Evolutionary conservation across 164 flowering plant genomes (phyloP), one percentile per base, ranked within the genome.

Genomic region (Litsea cubeba): DNA sequence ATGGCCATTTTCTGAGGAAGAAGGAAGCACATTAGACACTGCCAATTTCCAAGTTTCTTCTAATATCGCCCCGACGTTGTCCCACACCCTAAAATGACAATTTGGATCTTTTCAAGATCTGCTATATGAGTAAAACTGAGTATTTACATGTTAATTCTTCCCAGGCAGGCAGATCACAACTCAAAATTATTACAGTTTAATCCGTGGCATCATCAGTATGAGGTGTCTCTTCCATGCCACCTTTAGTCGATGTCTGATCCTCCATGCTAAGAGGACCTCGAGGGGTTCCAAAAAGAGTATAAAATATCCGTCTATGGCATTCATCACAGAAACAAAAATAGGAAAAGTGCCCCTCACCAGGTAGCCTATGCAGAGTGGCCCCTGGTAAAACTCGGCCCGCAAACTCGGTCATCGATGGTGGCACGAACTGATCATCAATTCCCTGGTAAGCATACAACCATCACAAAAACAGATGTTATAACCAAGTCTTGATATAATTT

Each of bases 331-430:
- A 86, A 75, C 71, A 89, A 83, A 87, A 90, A 81, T 84, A 93
- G 1, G 99, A 90, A 79, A 87, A 95, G 80, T 95, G 99, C 24
- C 99, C 99, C 79, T 91, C 96, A 35, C 83, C 81, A 10, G 87
- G 88, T 54, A 93, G 89, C 80, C 78, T 88, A 76, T 95, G 98
- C 58, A 95, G 71, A 4, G 76, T 74, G n/a, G 92, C 96, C 26
- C 69, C 82, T 10, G 92, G 94, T 24, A 95, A 76, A 74, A 90
- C 82, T 60, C 99, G 82, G n/a, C 74, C 78, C 15, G 88, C 80
- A 76, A 84, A 93, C 40, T 90, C 94, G 0, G 86, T 80, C 84
- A 90, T 84, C 40, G 93, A 79, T 49, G 89, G 88, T 50, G 97
- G 88, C 32, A 85, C 91, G 51, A 88, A 93, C 64, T 17, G 72